These are phyloP conservation scores for Eucalyptus urophylla DNA, from an alignment of 345 rosid genomes.

Conservation along the genomic window DNA sequence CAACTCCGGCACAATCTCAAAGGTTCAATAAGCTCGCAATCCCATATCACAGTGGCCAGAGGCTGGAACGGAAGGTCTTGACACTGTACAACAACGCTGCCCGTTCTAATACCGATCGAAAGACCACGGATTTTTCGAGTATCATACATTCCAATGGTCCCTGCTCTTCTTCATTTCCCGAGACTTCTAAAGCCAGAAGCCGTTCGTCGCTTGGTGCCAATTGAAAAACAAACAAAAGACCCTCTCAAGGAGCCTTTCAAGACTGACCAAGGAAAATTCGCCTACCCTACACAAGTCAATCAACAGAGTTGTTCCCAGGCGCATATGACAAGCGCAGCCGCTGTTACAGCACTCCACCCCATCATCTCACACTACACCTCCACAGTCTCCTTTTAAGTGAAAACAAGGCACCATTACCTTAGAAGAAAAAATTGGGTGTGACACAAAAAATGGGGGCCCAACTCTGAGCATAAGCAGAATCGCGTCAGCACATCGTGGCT, in stretches of 20 bases:
- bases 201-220: neutral
- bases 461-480: neutral
- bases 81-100: neutral
- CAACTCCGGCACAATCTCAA: rapidly evolving
- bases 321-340: neutral
- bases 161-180: neutral
- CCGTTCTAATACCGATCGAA: neutral
- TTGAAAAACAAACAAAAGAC: neutral
- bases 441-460: neutral
- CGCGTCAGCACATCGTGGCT: neutral
- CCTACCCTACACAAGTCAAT: neutral
- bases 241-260: neutral
- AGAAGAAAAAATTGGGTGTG: neutral
- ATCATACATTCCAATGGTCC: neutral
- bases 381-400: neutral
- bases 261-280: neutral
- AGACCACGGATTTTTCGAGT: neutral
- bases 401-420: neutral
- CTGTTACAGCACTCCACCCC: neutral
- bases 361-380: neutral
- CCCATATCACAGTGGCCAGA: neutral
- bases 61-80: neutral
- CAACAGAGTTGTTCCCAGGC: neutral
- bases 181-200: neutral
- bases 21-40: neutral